A percentile compares a stretch with the other conserved stretches of the same genome.
Evolutionary conservation across 768 basidiomycete species (phyloP).

Genomic region (Mycena indigotica): DNA sequence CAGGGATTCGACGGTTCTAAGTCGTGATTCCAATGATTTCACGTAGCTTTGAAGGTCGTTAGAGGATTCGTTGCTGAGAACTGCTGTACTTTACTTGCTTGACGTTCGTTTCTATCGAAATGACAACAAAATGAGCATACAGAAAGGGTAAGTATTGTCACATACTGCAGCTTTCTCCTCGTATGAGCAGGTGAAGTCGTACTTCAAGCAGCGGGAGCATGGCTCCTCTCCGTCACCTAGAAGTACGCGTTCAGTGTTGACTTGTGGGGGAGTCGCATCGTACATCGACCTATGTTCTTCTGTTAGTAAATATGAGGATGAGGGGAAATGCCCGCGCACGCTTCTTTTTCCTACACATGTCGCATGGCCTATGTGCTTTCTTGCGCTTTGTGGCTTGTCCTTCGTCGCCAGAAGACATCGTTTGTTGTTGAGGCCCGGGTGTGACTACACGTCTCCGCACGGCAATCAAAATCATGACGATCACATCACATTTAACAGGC

Average conservation of each 20-base stretch:
- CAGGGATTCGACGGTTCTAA: not conserved
- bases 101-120: not conserved
- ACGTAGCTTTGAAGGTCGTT: not conserved
- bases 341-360: not conserved
- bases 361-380: not conserved
- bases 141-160: not conserved
- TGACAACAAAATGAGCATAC: not conserved
- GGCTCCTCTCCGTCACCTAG: constrained; percentile 1
- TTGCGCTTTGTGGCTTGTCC: not conserved
- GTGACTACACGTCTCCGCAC: too few relatives aligned
- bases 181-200: not conserved
- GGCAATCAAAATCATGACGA: too few relatives aligned
- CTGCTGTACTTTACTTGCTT: not conserved
- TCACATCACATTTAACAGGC: too few relatives aligned
- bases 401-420: not conserved
- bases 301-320: not conserved
- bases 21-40: not conserved
- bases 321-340: not conserved
- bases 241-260: not conserved
- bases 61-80: not conserved
- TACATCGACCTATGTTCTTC: not conserved
- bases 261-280: not conserved
- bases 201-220: not conserved
- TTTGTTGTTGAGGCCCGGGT: too few relatives aligned
- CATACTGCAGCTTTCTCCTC: not conserved